phyloP scores from a whole-genome alignment of 805 yeast genomes.

The Pichia phayaonensis region DNA sequence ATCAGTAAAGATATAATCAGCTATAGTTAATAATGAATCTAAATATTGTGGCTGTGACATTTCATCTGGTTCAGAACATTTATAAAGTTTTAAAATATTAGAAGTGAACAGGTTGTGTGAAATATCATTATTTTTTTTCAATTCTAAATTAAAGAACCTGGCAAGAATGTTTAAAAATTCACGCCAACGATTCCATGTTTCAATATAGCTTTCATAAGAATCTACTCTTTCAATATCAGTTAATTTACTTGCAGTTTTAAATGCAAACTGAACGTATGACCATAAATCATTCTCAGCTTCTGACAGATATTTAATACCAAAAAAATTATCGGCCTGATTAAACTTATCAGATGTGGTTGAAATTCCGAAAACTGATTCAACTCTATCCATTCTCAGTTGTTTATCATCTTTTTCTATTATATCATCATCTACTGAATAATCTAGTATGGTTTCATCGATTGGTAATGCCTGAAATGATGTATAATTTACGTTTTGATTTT shows the following conservation, averaged over 20 bases:
- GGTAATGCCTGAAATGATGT: neutral
- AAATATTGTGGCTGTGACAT: neutral
- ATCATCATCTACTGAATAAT: slow-evolving; percentile 1
- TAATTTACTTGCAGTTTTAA: slow-evolving; percentile 4
- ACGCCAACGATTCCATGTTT: slow-evolving; percentile 10
- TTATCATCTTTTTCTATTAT: neutral
- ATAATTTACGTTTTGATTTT: neutral
- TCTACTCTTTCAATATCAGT: slow-evolving; percentile 1
- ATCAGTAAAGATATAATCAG: neutral
- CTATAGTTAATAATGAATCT: slow-evolving; percentile 4
- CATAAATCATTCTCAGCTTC: slow-evolving; percentile 3
- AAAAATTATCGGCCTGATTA: neutral
- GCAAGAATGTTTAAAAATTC: slow-evolving; percentile 3
- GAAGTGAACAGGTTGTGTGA: neutral
- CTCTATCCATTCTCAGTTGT: slow-evolving; percentile 1
- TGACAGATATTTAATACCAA: slow-evolving; percentile 2
- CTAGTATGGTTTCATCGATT: neutral
- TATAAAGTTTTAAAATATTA: neutral
- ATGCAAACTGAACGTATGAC: slow-evolving; percentile 4
- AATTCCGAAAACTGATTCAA: slow-evolving; percentile 1
- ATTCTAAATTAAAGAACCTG: slow-evolving; percentile 3
- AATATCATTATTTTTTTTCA: neutral
- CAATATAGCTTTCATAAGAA: slow-evolving; percentile 2
- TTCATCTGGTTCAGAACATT: neutral
- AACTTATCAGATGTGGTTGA: slow-evolving; percentile 7